Evolutionary conservation across 148 eudicot genomes (phyloP).

Genomic region (Hydrangea macrophylla): DNA sequence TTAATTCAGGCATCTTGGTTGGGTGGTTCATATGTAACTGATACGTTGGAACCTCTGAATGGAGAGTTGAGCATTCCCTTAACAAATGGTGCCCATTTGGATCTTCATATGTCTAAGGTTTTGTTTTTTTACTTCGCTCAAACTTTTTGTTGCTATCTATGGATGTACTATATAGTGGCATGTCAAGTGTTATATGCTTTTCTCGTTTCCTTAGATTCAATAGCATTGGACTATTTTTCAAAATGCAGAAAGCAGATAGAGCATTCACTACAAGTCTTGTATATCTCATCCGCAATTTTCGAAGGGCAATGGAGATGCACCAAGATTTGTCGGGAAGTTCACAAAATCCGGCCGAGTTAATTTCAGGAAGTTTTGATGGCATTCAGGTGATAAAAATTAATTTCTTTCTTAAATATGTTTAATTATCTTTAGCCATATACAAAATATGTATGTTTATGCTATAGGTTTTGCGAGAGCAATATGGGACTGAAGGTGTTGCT

Average conservation of each 20-base stretch:
- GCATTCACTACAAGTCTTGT: conserved; percentile 51
- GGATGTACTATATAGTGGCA: background rate
- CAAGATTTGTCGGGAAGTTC: conserved; percentile 33
- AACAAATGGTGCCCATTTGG: conserved; percentile 56
- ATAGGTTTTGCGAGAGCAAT: conserved; percentile 69
- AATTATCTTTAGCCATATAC: background rate
- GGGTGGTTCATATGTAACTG: conserved; percentile 67
- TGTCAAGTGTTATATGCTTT: background rate
- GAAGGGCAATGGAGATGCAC: conserved; percentile 41
- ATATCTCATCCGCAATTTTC: conserved; percentile 36
- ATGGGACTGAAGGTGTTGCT: conserved; percentile 58
- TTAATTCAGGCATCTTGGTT: conserved; percentile 67
- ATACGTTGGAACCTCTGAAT: conserved; percentile 39
- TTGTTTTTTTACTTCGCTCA: no score
- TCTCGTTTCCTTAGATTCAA: conserved; percentile 1
- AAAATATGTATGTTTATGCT: conserved; percentile 6
- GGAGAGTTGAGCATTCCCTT: conserved; percentile 68
- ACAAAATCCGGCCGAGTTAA: conserved; percentile 53
- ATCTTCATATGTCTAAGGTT: conserved; percentile 83
- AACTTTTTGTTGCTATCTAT: background rate
- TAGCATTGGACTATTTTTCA: background rate
- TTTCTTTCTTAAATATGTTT: background rate
- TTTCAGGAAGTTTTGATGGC: conserved; percentile 78
- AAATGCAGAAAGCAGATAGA: conserved; percentile 64
- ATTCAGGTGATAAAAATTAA: conserved; percentile 52